phyloP scores from a whole-genome alignment of 352 stramenopile species.

The Thalassiosira sp. region DNA sequence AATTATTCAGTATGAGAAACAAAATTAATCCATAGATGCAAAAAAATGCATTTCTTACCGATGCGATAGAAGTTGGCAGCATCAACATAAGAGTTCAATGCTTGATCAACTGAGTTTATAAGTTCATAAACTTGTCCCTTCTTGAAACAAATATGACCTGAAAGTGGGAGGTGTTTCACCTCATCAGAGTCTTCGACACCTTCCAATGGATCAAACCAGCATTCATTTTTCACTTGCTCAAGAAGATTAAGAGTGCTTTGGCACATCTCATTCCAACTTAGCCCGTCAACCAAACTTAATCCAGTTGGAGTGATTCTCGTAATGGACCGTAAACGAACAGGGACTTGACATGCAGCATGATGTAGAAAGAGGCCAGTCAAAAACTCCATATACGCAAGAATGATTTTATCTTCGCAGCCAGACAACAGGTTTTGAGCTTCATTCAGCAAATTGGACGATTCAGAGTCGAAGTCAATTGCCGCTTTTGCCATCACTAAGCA shows the following conservation, averaged over 20 bases:
- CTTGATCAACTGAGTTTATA: slow-evolving; percentile 33
- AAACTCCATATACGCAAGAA: slow-evolving; percentile 49
- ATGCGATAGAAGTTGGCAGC: slow-evolving; percentile 56
- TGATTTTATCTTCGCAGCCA: slow-evolving; percentile 42
- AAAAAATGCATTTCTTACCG: too few relatives aligned
- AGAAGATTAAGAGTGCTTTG: slow-evolving; percentile 34
- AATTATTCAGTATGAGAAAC: too few relatives aligned
- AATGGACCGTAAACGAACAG: slow-evolving; percentile 40
- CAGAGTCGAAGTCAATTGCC: slow-evolving; percentile 39
- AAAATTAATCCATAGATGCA: too few relatives aligned
- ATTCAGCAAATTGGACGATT: slow-evolving; percentile 45
- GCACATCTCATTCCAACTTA: slow-evolving; percentile 57
- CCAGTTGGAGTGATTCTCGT: slow-evolving; percentile 26
- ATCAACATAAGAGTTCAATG: slow-evolving; percentile 48
- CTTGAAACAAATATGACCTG: slow-evolving; percentile 50
- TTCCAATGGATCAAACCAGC: slow-evolving; percentile 55
- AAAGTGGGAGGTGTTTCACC: slow-evolving; percentile 55
- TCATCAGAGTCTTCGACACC: slow-evolving; percentile 39
- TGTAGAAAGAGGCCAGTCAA: slow-evolving; percentile 46
- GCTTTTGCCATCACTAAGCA: slow-evolving; percentile 41
- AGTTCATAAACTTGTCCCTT: slow-evolving; percentile 53
- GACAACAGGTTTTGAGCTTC: slow-evolving; percentile 47
- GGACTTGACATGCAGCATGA: slow-evolving; percentile 42
- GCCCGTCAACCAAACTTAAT: slow-evolving; percentile 25
- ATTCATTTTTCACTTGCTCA: slow-evolving; percentile 59